Evolutionary conservation across 2,329 filamentous ascomycete species (phyloP).

Genomic region (Pseudogymnoascus sp.): DNA sequence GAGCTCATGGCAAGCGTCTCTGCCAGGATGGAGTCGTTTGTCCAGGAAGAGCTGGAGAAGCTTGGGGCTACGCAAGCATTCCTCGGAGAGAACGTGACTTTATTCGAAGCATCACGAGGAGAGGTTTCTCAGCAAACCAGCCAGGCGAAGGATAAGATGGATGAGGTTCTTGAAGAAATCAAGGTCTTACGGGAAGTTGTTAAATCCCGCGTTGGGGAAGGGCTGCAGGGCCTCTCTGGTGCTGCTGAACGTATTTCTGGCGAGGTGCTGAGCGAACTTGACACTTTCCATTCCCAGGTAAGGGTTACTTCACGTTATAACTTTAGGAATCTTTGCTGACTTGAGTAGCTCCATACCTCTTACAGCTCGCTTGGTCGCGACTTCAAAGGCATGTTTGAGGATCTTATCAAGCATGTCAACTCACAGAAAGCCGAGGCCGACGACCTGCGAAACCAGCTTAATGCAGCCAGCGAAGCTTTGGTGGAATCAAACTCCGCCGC

Average conservation of each 20-base stretch:
- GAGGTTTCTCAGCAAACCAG: slow-evolving; percentile 61
- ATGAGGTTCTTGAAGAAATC: slow-evolving; percentile 84
- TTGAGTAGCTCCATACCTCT: slow-evolving; percentile 64
- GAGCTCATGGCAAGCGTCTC: slow-evolving; percentile 61
- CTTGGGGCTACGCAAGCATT: slow-evolving; percentile 62
- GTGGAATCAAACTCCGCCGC: slow-evolving; percentile 60
- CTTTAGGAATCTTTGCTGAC: slow-evolving; percentile 18
- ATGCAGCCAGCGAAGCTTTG: slow-evolving; percentile 59
- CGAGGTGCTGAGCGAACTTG: slow-evolving; percentile 79
- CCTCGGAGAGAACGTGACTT: slow-evolving; percentile 58
- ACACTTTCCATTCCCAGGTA: slow-evolving; percentile 67
- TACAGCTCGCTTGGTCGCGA: slow-evolving; percentile 78
- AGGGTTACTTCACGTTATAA: slow-evolving; percentile 16
- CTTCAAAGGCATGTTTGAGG: slow-evolving; percentile 78
- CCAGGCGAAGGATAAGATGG: slow-evolving; percentile 74
- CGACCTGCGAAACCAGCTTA: slow-evolving; percentile 61
- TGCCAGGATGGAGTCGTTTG: slow-evolving; percentile 65
- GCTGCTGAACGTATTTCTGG: slow-evolving; percentile 84
- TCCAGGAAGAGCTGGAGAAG: slow-evolving; percentile 64
- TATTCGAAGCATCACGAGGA: slow-evolving; percentile 59
- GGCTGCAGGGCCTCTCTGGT: slow-evolving; percentile 70
- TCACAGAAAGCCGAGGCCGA: slow-evolving; percentile 72
- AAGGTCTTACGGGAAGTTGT: slow-evolving; percentile 82
- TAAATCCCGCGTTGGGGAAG: slow-evolving; percentile 76
- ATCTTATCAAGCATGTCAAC: slow-evolving; percentile 64